Evolutionary conservation across 345 rosid genomes (phyloP).

Genomic region (Eucalyptus viminalis): DNA sequence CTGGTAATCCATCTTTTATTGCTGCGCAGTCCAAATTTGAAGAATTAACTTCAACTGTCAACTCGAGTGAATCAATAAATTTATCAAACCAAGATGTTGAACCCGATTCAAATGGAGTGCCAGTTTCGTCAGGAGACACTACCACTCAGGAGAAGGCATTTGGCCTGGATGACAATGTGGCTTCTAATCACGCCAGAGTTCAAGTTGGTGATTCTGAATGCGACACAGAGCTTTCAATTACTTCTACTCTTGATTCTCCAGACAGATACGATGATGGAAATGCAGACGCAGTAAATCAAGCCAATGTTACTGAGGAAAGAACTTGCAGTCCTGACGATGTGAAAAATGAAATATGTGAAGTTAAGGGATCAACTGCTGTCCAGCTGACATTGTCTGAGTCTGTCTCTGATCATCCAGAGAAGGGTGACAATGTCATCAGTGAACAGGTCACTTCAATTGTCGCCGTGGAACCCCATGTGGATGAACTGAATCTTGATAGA

Average conservation of each 20-base stretch:
- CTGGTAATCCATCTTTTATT: slow-evolving; percentile 56
- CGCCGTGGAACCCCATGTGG: not conserved
- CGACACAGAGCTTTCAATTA: slow-evolving; percentile 81
- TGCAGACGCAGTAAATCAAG: slow-evolving; percentile 18
- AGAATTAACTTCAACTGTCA: slow-evolving; percentile 42
- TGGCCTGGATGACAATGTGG: slow-evolving; percentile 13
- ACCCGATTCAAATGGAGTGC: slow-evolving; percentile 20
- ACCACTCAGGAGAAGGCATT: slow-evolving; percentile 8
- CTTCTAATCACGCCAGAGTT: slow-evolving; percentile 3
- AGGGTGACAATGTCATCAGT: slow-evolving; percentile 6
- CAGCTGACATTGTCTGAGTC: slow-evolving; percentile 1
- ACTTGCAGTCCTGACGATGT: slow-evolving; percentile 1
- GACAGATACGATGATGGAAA: slow-evolving; percentile 49
- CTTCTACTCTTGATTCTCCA: slow-evolving; percentile 86
- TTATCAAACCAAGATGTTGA: slow-evolving; percentile 24
- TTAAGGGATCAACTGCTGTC: slow-evolving; percentile 7
- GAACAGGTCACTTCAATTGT: slow-evolving; percentile 15
- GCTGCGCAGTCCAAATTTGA: slow-evolving; percentile 70
- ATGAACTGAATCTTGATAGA: slow-evolving; percentile 14
- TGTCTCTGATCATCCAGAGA: slow-evolving; percentile 13
- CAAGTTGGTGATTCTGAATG: slow-evolving; percentile 69
- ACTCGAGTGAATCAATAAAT: slow-evolving; percentile 18
- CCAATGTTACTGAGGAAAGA: slow-evolving; percentile 24
- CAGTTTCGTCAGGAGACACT: slow-evolving; percentile 8
- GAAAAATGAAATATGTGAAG: slow-evolving; percentile 20